Conservation (phyloP, 176 grass and related monocot genomes). For the Carex parvula region DNA sequence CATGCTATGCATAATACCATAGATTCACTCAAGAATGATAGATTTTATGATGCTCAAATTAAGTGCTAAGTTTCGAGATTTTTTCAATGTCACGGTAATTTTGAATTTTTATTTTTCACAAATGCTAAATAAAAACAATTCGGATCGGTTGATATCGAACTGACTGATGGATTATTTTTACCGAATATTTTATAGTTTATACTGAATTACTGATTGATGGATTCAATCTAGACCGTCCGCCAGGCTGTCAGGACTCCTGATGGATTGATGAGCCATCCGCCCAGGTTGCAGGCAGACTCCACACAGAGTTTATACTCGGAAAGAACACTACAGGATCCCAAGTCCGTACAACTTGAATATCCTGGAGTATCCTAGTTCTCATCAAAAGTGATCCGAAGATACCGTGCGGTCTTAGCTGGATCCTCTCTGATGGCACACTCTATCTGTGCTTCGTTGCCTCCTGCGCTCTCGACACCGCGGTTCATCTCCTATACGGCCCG, state of each 20-base stretch:
- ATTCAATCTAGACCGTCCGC: background rate
- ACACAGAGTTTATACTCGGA: background rate
- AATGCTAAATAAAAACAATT: background rate
- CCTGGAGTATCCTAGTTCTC: no score
- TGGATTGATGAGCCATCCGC: background rate
- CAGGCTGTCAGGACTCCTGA: background rate
- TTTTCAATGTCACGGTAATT: no score
- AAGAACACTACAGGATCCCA: no score
- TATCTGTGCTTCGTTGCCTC: background rate
- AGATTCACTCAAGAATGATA: no score
- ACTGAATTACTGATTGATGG: background rate
- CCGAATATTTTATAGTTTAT: no score
- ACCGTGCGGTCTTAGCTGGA: background rate
- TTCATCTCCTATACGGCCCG: background rate
- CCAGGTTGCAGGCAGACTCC: background rate
- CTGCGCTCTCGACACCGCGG: background rate
- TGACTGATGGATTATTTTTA: no score
- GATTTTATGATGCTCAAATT: no score
- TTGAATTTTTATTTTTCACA: no score
- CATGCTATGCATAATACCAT: no score
- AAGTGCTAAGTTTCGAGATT: no score
- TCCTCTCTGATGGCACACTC: constrained; percentile 5
- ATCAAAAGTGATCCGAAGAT: background rate
- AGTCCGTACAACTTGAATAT: no score
- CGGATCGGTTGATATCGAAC: no score